Base-by-base conservation (phyloP, 306 rosid species). In the Acacia crassicarpa region DNA sequence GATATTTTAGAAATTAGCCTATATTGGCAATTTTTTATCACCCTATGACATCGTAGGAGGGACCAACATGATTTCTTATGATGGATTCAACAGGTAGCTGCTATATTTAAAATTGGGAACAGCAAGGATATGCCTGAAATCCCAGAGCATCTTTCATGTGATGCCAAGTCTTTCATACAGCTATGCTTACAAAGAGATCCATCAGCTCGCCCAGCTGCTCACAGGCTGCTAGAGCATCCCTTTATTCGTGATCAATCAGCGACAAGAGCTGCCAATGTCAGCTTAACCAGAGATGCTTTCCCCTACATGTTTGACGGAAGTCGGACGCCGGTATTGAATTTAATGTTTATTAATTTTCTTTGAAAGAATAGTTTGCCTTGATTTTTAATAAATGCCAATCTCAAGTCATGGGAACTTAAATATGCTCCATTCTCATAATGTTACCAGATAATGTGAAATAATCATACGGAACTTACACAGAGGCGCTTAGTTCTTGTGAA, bases 91-190 rank as follows among this genome's bases (percentile, higher is more conserved):
- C 91, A 96, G 99, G 97, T 96, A 70, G 99, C 99, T 80, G 99
- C 99, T 45, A 93, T 96, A 77, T 96, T 96, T 87, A 96, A 96
- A 85, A 96, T 96, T 84, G 99, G 98, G 65, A 93, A 92, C 91
- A 93, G 98, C 93, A 95, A 91, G 87, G 99, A 95, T 74, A 89
- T 89, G 85, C 99, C 99, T 46, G 93, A 91, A 73, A 95, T 95
- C 76, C 99, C 99, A 5, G 98, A 93, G 79, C 83, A 85, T 87
- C 99, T 95, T 77, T 95, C 99, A 9, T 61, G 75, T n/a, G 98
- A 95, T 61, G 99, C 97, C 43, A 95, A 89, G 83, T 80, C 46
- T 80, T 93, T 95, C 78, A 92, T 95, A 85, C 90, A 86, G 78
- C 79, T 58, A 70, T 95, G 99, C 83, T 89, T 95, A 91, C 93